Conservation (phyloP, 2,329 filamentous ascomycete species). For the Apiospora koreana region DNA sequence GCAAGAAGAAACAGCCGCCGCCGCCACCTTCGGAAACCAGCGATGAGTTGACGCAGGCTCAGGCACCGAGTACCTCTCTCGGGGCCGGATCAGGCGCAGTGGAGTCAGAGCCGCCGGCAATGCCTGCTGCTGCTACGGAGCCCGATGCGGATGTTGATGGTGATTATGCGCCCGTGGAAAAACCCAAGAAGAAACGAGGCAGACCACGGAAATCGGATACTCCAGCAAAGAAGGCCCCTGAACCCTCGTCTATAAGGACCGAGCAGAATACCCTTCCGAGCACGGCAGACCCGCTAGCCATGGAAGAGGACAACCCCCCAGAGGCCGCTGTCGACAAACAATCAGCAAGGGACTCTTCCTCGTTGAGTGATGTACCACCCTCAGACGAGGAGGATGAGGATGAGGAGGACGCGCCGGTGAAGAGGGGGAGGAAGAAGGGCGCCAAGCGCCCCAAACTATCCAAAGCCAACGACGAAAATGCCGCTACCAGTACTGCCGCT, state of each 20-base stretch:
- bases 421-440: neutral
- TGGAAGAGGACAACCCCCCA: slow-evolving; percentile 12
- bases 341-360: neutral
- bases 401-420: neutral
- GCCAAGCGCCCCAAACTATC: neutral
- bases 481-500: neutral
- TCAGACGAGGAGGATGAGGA: slow-evolving; percentile 12
- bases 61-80: slow-evolving; percentile 11
- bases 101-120: neutral
- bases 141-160: slow-evolving; percentile 9
- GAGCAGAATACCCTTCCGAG: neutral
- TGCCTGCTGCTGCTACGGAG: neutral
- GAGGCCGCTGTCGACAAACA: neutral
- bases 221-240: slow-evolving; percentile 7
- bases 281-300: slow-evolving; percentile 8
- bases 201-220: slow-evolving; percentile 30
- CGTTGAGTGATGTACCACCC: neutral
- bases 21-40: neutral
- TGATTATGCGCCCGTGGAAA: slow-evolving; percentile 19
- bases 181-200: slow-evolving; percentile 33
- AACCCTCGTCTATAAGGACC: slow-evolving; percentile 11
- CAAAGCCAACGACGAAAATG: neutral
- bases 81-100: neutral
- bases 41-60: neutral
- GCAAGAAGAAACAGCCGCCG: slow-evolving; percentile 30